Evolutionary conservation across 345 rosid genomes (phyloP).

Genomic region (Murraya koenigii): DNA sequence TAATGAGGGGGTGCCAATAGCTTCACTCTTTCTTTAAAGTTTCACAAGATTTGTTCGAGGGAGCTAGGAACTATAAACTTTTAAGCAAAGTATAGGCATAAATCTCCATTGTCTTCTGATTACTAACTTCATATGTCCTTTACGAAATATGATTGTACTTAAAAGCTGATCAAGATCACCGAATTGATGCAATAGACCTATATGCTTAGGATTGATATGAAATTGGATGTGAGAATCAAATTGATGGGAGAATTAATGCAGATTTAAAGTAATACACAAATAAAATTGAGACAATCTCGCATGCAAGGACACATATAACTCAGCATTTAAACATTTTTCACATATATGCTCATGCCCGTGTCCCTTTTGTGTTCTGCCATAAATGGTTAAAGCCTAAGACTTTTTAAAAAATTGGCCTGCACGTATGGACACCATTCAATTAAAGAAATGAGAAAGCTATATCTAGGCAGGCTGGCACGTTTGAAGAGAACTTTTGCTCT

Average conservation of each 20-base stretch:
- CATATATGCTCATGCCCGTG: constrained; percentile 4
- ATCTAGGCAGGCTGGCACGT: not conserved
- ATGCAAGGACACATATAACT: not conserved
- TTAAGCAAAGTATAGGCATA: not conserved
- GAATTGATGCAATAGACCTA: constrained; percentile 5
- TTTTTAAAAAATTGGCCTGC: not conserved
- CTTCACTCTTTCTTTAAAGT: no score
- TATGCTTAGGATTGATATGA: constrained; percentile 1
- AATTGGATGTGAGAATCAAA: not conserved
- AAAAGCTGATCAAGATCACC: not conserved
- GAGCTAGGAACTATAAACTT: not conserved
- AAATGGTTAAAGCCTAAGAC: not conserved
- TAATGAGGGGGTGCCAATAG: no score
- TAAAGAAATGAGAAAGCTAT: not conserved
- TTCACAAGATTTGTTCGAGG: not conserved
- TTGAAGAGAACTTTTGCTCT: not conserved
- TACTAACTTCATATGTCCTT: not conserved
- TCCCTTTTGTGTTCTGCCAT: constrained; percentile 6
- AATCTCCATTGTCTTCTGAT: not conserved
- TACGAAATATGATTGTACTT: not conserved
- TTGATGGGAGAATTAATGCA: not conserved
- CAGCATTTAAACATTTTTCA: not conserved
- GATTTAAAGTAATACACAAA: not conserved
- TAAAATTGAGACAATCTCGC: not conserved
- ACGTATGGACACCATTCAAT: no score